phyloP scores from a whole-genome alignment of 2,329 filamentous ascomycete species.

The Coleophoma crateriformis region DNA sequence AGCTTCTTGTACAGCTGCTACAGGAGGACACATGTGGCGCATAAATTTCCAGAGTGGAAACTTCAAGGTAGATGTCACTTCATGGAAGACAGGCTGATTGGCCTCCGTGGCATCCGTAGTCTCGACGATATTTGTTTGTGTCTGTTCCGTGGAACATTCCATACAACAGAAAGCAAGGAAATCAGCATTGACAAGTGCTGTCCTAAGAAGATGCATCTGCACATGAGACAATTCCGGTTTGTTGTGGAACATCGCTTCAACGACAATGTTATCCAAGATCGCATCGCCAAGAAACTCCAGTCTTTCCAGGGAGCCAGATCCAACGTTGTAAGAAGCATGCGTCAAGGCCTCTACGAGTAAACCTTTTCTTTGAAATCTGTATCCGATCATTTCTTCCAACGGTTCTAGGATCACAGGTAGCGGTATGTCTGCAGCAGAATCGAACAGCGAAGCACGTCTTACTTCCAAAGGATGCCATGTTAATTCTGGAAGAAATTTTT shows the following conservation, averaged over 20 bases:
- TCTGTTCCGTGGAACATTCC: conserved; percentile 38
- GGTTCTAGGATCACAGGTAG: conserved; percentile 37
- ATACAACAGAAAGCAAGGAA: conserved; percentile 75
- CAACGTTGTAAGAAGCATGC: conserved; percentile 55
- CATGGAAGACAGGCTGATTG: conserved; percentile 9
- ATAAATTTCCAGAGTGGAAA: conserved; percentile 62
- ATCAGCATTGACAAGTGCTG: conserved; percentile 72
- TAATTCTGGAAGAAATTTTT: conserved; percentile 57
- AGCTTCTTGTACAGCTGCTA: conserved; percentile 38
- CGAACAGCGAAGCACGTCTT: conserved; percentile 38
- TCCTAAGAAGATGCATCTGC: conserved; percentile 72
- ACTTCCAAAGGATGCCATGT: conserved; percentile 43
- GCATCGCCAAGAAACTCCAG: conserved; percentile 88
- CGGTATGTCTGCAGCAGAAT: conserved; percentile 29
- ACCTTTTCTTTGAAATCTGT: conserved; percentile 62
- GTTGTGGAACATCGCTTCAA: conserved; percentile 46
- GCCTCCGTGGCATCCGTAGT: not conserved
- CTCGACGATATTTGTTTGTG: conserved; percentile 16
- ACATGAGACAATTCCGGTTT: conserved; percentile 41
- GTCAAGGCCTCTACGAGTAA: conserved; percentile 77
- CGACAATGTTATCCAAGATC: conserved; percentile 73
- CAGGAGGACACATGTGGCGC: conserved; percentile 45
- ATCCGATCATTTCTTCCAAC: conserved; percentile 63
- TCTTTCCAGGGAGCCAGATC: conserved; percentile 56
- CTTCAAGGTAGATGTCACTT: conserved; percentile 8